Conservation (phyloP, 2,329 filamentous ascomycete genomes). For the Xylariaceae sp. region DNA sequence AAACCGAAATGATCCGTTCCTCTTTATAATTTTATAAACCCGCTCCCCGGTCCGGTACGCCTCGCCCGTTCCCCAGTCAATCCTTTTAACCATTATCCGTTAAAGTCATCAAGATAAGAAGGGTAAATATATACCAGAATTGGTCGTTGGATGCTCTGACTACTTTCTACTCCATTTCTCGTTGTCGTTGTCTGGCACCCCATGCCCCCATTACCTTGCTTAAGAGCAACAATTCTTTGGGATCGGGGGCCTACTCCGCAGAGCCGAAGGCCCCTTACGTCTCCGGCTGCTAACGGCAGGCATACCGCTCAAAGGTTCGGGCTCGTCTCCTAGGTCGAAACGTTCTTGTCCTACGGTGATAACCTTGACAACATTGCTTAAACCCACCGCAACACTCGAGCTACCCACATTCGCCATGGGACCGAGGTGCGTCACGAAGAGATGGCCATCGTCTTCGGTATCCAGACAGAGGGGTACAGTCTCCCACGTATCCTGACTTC, state of each 20-base stretch:
- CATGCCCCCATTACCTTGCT: no score
- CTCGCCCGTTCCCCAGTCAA: no score
- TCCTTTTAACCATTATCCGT: no score
- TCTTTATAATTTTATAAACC: no score
- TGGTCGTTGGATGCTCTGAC: no score
- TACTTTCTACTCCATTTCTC: no score
- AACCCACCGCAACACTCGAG: constrained; percentile 62
- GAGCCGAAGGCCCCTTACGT: constrained; percentile 29
- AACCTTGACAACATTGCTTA: constrained; percentile 71
- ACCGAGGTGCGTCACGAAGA: constrained; percentile 64
- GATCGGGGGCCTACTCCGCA: constrained; percentile 12
- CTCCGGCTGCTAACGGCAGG: constrained; percentile 32
- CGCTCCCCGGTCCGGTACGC: no score
- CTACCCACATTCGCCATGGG: constrained; percentile 61
- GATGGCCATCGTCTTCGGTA: constrained; percentile 42
- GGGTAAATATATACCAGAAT: no score
- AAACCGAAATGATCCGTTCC: no score
- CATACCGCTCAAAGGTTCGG: constrained; percentile 33
- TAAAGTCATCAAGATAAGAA: no score
- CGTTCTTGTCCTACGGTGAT: constrained; percentile 63
- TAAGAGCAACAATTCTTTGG: constrained; percentile 15
- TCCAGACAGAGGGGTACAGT: constrained; percentile 41
- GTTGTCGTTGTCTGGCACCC: no score
- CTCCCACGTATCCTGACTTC: constrained; percentile 42
- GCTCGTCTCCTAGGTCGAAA: constrained; percentile 45